Evolutionary conservation across 2,329 filamentous ascomycete genomes (phyloP).

Genomic region (Aspergillus eucalypticola): DNA sequence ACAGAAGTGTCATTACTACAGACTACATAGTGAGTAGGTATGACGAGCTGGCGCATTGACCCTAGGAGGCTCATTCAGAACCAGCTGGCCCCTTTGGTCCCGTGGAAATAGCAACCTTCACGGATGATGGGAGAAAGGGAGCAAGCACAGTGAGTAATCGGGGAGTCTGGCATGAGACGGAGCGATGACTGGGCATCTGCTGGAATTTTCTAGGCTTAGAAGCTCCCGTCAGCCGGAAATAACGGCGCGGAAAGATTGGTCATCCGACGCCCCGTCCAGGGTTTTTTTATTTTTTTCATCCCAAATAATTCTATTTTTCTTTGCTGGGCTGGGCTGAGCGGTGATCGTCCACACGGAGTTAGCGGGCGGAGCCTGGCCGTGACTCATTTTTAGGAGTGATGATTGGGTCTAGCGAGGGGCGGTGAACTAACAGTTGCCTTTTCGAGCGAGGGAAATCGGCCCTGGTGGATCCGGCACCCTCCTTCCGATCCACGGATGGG

Average conservation of each 20-base stretch:
- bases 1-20: neutral
- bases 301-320: neutral
- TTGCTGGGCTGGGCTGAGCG: slow-evolving; percentile 2
- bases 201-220: slow-evolving; percentile 13
- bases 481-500: slow-evolving; percentile 17
- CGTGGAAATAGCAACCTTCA: neutral
- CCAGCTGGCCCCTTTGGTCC: neutral
- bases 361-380: slow-evolving; percentile 13
- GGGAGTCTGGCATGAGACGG: neutral
- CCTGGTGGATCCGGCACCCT: slow-evolving; percentile 10
- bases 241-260: slow-evolving; percentile 24
- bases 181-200: neutral
- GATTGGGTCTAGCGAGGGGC: slow-evolving; percentile 18
- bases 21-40: neutral
- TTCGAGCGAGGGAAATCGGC: slow-evolving; percentile 4
- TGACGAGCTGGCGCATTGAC: neutral
- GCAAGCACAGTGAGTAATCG: neutral
- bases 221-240: slow-evolving; percentile 9
- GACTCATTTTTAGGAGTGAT: slow-evolving; percentile 15
- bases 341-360: slow-evolving; percentile 10
- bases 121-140: neutral
- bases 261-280: slow-evolving; percentile 18
- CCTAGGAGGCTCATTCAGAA: neutral
- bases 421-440: slow-evolving; percentile 15
- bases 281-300: neutral